Evolutionary conservation across 192 early-diverging fungal genomes (phyloP), one percentile per base, ranked within the genome.

Genomic region (Coemansia sp.): DNA sequence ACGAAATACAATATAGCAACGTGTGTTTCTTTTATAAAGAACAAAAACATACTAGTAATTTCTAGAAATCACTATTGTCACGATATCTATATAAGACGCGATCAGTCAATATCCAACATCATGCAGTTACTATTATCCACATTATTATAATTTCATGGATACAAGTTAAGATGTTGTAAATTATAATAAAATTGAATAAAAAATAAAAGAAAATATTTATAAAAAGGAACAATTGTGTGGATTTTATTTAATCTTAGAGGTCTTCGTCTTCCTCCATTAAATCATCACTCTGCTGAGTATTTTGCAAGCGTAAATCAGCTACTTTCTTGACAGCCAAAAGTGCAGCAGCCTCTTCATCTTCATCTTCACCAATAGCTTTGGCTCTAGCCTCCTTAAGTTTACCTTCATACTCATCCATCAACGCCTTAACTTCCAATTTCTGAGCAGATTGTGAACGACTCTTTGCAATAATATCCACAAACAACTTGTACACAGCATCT

Each of bases 401-500:
- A 18, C 56, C 34, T 45, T 92, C 93, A 57, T 87, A 93, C 47
- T 97, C 94, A 33, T 97, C 94, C 20, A 95, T 66, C 38, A 85
- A 15, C 3, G 69, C 50, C 73, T 94, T 94, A 35, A 85, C 64
- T 52, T 96, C 95, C 5, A 79, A 65, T 60, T 89, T 95, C 40
- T 84, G 83, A 17, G 50, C 56, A 3, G 54, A 22, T 24, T 58
- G 70, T 13, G 46, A 53, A 7, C 59, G 48, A 48, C 87, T 87
- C 85, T 94, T 97, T 22, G 71, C 50, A 28, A 94, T 75, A 49
- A 99, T 93, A 46, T 99, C 97, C 18, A 66, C 46, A 52, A 98
- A 85, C 37, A 80, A 77, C 67, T 96, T 95, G 69, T 83, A 87
- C 23, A 99, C 85, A 2, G 74, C 57, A 9, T 85, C 80, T 49